Evolutionary conservation across 1,284 basidiomycete species (phyloP).

Genomic region (Ustilago curta): DNA sequence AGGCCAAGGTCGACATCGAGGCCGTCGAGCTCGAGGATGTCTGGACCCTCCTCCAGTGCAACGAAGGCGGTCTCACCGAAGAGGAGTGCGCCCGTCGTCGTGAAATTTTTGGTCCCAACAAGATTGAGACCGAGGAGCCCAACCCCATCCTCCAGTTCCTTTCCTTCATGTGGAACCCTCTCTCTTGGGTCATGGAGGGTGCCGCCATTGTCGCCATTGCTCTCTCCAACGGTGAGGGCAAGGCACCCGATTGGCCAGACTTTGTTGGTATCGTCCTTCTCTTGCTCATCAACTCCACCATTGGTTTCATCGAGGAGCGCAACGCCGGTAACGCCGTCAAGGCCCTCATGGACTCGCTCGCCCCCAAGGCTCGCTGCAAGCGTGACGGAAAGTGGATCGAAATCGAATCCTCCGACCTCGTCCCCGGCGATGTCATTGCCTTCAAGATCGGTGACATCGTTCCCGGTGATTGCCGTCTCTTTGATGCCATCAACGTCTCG

Average conservation of each 20-base stretch:
- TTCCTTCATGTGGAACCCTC: slow-evolving; percentile 64
- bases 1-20: slow-evolving; percentile 98
- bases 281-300: slow-evolving; percentile 91
- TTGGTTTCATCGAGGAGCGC: slow-evolving; percentile 97
- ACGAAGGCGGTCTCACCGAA: slow-evolving; percentile 79
- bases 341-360: slow-evolving; percentile 98
- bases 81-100: slow-evolving; percentile 86
- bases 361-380: slow-evolving; percentile 84
- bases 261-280: slow-evolving; percentile 95
- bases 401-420: slow-evolving; percentile 82
- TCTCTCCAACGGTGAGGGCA: slow-evolving; percentile 88
- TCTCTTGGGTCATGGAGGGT: slow-evolving; percentile 95
- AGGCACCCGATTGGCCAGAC: slow-evolving; percentile 94
- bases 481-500: slow-evolving; percentile 80
- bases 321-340: slow-evolving; percentile 98
- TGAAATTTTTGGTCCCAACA: slow-evolving; percentile 96
- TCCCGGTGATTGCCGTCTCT: slow-evolving; percentile 81
- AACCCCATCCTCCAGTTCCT: slow-evolving; percentile 74
- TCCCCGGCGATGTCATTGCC: slow-evolving; percentile 91
- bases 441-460: slow-evolving; percentile 91
- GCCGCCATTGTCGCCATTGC: slow-evolving; percentile 96
- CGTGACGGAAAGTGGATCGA: slow-evolving; percentile 74
- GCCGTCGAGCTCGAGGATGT: slow-evolving; percentile 96
- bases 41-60: slow-evolving; percentile 91
- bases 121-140: slow-evolving; percentile 78